Base-by-base conservation (phyloP, 1,139 yeast genomes). In the Diutina neorugosa region DNA sequence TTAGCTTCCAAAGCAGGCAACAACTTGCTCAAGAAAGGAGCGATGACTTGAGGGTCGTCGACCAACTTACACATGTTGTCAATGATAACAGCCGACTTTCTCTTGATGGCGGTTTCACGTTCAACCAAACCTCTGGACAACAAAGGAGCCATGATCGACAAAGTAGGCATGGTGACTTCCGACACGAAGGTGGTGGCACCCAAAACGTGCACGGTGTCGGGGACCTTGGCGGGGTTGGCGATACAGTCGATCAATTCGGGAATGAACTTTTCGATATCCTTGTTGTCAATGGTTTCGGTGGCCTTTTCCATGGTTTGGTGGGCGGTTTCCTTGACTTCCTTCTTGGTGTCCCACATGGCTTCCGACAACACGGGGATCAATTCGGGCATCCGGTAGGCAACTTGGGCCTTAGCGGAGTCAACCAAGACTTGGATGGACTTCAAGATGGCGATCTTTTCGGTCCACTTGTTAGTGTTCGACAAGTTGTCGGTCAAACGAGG, bases 61-160 rank as follows among this genome's bases (percentile, higher is more conserved):
- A 93, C 98, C 77, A 93, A 88, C 81, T 93, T 93, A 87, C 98
- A 93, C 98, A 93, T 93, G 95, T 93, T 93, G 76, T 93, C 98
- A 68, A 91, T 87, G 76, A 93, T 93, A 71, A 93, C 98, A 66
- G 98, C 98, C 68, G 98, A 86, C 83, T 93, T 93, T 84, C 98
- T 91, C 87, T 93, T 93, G 81, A 93, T 93, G 65, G 98, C 81
- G 64, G 98, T 93, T 68, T 93, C 98, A 82, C 98, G 94, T 81
- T 93, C 98, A 71, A 95, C 96, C 71, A 93, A 84, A 90, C 98
- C 98, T 86, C 98, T 91, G 65, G 96, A 83, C 73, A 93, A 84
- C 73, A 93, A 83, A 71, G 98, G 98, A 65, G 91, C 96, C 98
- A 93, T 93, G 79, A 93, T 93, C 71, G 98, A 91, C 70, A 93